Conservation (phyloP, 768 basidiomycete genomes). For the Pulveroboletus sp. region DNA sequence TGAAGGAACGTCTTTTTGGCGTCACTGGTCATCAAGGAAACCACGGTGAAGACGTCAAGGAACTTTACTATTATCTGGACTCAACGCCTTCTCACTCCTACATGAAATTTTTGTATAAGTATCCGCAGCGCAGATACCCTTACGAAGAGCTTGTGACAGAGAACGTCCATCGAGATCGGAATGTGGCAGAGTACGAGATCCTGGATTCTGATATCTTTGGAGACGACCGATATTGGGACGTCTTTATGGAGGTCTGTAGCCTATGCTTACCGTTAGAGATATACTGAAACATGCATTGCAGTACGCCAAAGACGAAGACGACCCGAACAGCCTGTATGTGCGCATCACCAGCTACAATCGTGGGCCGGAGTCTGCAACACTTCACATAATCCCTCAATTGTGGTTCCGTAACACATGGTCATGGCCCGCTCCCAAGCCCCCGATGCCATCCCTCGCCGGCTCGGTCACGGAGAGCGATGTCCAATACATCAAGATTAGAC, state of each 20-base stretch:
- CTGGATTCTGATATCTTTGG: constrained; percentile 90
- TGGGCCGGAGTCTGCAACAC: constrained; percentile 88
- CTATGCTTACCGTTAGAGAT: constrained; percentile 2
- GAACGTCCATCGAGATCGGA: constrained; percentile 74
- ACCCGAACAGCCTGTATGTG: constrained; percentile 82
- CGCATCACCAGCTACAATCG: constrained; percentile 97
- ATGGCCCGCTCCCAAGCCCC: constrained; percentile 70
- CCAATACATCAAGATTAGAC: constrained; percentile 65
- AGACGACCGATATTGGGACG: constrained; percentile 95
- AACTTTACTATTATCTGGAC: constrained; percentile 97
- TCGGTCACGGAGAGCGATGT: constrained; percentile 47
- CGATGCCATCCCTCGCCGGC: constrained; percentile 57
- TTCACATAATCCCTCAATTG: constrained; percentile 92
- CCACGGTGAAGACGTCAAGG: constrained; percentile 99
- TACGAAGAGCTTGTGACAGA: constrained; percentile 92
- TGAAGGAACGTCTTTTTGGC: constrained; percentile 96
- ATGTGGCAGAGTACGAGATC: constrained; percentile 90
- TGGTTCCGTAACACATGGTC: constrained; percentile 99
- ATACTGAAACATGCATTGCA: constrained; percentile 29
- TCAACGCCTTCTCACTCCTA: constrained; percentile 99
- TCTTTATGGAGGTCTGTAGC: constrained; percentile 85
- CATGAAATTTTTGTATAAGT: constrained; percentile 99
- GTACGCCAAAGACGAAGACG: constrained; percentile 97
- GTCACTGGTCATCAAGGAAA: constrained; percentile 97
- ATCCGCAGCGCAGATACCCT: constrained; percentile 87